phyloP scores from a whole-genome alignment of 2,329 filamentous ascomycete genomes.

The Trichoderma sp. region DNA sequence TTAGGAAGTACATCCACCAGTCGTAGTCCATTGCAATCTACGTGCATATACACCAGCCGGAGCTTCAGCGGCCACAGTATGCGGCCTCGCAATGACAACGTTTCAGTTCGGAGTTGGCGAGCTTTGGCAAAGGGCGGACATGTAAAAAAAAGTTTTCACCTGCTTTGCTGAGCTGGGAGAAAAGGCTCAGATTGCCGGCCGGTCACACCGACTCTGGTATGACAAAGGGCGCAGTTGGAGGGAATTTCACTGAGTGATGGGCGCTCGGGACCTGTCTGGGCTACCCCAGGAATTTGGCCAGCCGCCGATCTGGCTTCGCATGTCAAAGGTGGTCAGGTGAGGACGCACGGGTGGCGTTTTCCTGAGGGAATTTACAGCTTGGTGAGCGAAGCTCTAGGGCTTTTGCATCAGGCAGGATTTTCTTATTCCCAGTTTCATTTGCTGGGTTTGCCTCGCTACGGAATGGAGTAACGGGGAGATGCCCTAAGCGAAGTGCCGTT shows the following conservation, averaged over 20 bases:
- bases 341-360: constrained; percentile 17
- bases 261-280: background rate
- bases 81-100: background rate
- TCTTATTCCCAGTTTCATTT: background rate
- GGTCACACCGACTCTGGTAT: constrained; percentile 6
- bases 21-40: background rate
- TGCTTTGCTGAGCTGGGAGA: background rate
- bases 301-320: constrained; percentile 21
- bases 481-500: background rate
- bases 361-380: background rate
- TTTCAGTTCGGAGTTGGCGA: constrained; percentile 5
- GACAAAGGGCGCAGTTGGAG: constrained; percentile 8
- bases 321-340: constrained; percentile 19
- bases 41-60: background rate
- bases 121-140: background rate
- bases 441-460: background rate
- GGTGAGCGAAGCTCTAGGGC: constrained; percentile 5
- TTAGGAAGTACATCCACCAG: too few relatives aligned
- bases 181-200: constrained; percentile 4
- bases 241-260: background rate
- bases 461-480: background rate
- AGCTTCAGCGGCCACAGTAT: background rate
- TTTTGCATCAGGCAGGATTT: background rate
- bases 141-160: background rate
- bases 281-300: constrained; percentile 17